Evolutionary conservation across 78 protist genomes (phyloP).

Genomic region (Chrysochromulina tobinii): DNA sequence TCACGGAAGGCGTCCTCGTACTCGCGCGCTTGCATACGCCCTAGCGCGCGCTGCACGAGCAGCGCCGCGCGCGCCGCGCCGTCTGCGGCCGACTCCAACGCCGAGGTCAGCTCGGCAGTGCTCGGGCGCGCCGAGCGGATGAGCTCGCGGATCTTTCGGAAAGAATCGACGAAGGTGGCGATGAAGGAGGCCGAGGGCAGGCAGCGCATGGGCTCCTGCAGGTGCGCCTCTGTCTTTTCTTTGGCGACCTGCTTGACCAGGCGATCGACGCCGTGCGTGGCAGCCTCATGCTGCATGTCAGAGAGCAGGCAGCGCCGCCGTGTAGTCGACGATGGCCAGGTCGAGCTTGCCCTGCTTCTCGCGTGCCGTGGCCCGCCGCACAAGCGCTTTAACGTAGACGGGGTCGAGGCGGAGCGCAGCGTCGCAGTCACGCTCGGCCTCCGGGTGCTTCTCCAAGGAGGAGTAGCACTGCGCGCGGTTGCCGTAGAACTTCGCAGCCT

Average conservation of each 20-base stretch:
- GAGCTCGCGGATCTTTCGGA: not conserved
- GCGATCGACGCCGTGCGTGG: not conserved
- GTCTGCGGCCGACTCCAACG: not conserved
- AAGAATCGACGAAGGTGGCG: not conserved
- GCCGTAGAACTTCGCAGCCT: not conserved
- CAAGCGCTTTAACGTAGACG: not conserved
- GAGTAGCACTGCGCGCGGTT: not conserved
- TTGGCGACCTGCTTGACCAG: not conserved
- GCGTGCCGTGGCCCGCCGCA: not conserved
- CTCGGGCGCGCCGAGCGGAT: too few species aligned
- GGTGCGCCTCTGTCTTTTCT: not conserved
- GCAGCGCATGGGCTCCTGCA: too few species aligned
- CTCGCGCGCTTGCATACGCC: not conserved
- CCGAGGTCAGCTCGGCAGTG: not conserved
- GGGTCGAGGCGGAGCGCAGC: not conserved
- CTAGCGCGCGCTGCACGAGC: not conserved
- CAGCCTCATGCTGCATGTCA: not conserved
- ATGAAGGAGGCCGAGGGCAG: not conserved
- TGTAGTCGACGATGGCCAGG: not conserved
- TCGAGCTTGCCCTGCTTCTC: not conserved
- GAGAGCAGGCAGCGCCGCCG: not conserved
- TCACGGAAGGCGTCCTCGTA: not conserved
- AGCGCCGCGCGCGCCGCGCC: not conserved
- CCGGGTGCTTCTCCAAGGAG: not conserved
- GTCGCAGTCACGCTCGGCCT: conserved; percentile 9